A percentile compares a stretch with the other conserved stretches of the same genome.
phyloP scores from a whole-genome alignment of 352 stramenopile species.

The Phytophthora kernoviae region DNA sequence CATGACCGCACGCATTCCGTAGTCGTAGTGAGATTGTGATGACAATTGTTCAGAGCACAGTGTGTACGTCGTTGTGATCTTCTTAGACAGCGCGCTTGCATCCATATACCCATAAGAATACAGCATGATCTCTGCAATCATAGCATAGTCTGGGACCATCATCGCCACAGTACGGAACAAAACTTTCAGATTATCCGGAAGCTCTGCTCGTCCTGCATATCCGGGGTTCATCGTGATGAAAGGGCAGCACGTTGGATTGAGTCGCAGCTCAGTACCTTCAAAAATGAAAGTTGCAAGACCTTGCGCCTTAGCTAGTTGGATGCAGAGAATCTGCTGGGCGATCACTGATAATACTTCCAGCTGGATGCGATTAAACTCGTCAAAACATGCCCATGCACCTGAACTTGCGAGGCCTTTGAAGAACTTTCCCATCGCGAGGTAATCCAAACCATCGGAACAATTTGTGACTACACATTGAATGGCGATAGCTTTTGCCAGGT shows the following conservation, averaged over 20 bases:
- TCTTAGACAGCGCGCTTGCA: constrained; percentile 89
- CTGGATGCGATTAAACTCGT: constrained; percentile 95
- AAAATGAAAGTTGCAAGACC: constrained; percentile 87
- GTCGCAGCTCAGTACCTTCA: constrained; percentile 88
- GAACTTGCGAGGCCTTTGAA: constrained; percentile 93
- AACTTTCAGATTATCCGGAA: constrained; percentile 94
- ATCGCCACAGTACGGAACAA: constrained; percentile 93
- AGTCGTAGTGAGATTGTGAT: constrained; percentile 96
- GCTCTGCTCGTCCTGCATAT: constrained; percentile 89
- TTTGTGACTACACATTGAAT: constrained; percentile 95
- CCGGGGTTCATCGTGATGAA: constrained; percentile 95
- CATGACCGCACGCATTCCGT: constrained; percentile 95
- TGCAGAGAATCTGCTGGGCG: constrained; percentile 92
- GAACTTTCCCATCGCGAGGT: constrained; percentile 94
- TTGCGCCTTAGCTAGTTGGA: constrained; percentile 88
- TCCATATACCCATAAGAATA: constrained; percentile 95
- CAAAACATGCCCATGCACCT: constrained; percentile 92
- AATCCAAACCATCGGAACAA: constrained; percentile 90
- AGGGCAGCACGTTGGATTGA: constrained; percentile 91
- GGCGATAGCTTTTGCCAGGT: constrained; percentile 91
- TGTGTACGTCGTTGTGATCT: constrained; percentile 94
- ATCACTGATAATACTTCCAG: constrained; percentile 93
- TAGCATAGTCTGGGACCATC: constrained; percentile 94
- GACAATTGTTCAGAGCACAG: constrained; percentile 95
- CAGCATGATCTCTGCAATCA: constrained; percentile 95